A percentile compares a stretch with the other conserved stretches of the same genome.
Evolutionary conservation across 257 asterid species (phyloP).

Genomic region (Anisodus tanguticus): DNA sequence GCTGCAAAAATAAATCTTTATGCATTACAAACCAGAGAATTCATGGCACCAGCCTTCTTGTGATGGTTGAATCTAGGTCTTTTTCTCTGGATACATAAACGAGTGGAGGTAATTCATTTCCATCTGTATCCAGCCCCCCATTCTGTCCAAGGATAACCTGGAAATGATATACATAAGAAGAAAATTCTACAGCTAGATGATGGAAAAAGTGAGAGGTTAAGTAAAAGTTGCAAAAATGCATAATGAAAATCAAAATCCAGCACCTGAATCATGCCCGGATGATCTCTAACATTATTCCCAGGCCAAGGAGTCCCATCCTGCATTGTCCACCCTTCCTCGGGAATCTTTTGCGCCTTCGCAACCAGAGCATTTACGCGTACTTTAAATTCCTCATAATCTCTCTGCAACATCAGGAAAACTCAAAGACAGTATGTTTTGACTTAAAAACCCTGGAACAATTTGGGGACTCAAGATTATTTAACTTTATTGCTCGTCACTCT

Average conservation of each 20-base stretch:
- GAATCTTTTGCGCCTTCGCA: constrained; percentile 42
- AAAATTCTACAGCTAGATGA: not conserved
- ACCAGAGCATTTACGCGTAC: constrained; percentile 42
- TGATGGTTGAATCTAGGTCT: constrained; percentile 49
- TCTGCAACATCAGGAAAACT: constrained; percentile 29
- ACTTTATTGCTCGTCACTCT: constrained; percentile 48
- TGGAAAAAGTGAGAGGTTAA: not conserved
- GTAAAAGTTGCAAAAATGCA: not conserved
- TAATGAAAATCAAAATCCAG: not conserved
- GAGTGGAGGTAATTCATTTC: constrained; percentile 38
- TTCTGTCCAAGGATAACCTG: constrained; percentile 44
- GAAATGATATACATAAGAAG: constrained; percentile 11
- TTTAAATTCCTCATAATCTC: constrained; percentile 49
- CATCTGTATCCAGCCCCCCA: constrained; percentile 36
- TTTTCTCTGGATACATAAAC: constrained; percentile 49
- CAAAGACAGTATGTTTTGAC: not conserved
- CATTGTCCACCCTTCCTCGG: constrained; percentile 50
- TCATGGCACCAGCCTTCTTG: constrained; percentile 56
- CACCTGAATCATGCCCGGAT: constrained; percentile 54
- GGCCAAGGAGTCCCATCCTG: constrained; percentile 56
- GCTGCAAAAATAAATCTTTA: not conserved
- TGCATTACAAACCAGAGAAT: constrained; percentile 40
- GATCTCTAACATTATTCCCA: constrained; percentile 44
- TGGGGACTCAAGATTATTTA: constrained; percentile 28
- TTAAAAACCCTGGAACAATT: not conserved